Percentiles rank a stretch among this genome's conserved stretches.
These are phyloP conservation scores for Acanthamoeba royreba DNA, from an alignment of 208 protist genomes.

Conservation along the genomic window DNA sequence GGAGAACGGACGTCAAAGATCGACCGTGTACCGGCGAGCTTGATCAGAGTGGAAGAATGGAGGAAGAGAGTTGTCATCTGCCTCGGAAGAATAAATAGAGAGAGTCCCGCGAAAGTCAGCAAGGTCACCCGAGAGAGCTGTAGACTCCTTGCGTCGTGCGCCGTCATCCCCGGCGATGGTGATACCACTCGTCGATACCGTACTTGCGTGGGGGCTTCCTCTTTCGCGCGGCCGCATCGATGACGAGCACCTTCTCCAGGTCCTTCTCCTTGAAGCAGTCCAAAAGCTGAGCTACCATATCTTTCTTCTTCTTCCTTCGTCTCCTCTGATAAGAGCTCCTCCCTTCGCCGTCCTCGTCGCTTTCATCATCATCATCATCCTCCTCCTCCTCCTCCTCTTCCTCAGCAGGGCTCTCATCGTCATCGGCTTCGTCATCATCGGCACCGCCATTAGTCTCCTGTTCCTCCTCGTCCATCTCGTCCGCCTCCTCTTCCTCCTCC, in stretches of 20 bases:
- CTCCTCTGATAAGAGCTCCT: too few species aligned
- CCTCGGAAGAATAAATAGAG: too few species aligned
- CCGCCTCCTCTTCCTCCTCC: neutral
- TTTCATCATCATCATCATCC: neutral
- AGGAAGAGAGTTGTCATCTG: too few species aligned
- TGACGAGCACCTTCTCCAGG: neutral
- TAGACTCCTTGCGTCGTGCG: too few species aligned
- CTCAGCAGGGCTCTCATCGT: neutral
- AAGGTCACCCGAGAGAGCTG: too few species aligned
- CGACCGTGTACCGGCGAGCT: too few species aligned
- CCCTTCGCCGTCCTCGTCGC: neutral
- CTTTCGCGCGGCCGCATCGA: neutral
- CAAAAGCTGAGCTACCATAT: neutral
- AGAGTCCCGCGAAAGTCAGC: too few species aligned
- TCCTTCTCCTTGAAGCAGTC: constrained; percentile 28
- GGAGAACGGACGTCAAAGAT: too few species aligned
- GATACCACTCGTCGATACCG: constrained; percentile 8
- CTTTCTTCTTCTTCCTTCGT: neutral
- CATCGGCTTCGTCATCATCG: neutral
- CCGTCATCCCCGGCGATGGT: neutral
- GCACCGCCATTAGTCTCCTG: neutral
- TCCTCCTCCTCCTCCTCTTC: neutral
- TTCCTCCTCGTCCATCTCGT: neutral
- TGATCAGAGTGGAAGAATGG: too few species aligned
- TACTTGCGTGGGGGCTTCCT: constrained; percentile 18